phyloP scores from a whole-genome alignment of 352 stramenopile genomes.

The Globisporangium heterothallicum region DNA sequence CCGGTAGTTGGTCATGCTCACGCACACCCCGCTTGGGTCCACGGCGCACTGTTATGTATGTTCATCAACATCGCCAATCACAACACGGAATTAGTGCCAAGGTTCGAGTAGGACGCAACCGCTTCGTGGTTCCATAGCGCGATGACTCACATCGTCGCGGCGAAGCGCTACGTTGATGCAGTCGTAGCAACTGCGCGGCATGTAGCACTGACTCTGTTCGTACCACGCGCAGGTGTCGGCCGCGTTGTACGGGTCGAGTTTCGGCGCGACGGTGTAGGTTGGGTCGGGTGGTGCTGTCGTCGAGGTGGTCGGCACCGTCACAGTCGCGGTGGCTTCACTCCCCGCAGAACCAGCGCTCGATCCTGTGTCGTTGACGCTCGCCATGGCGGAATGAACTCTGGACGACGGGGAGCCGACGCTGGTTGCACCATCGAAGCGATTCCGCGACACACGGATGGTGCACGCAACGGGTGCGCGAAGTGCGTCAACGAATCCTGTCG shows the following conservation, averaged over 20 bases:
- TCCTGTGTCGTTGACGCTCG: background rate
- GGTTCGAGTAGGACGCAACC: too few relatives aligned
- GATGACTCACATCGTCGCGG: background rate
- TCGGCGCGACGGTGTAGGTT: conserved; percentile 7
- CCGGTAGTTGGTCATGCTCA: conserved; percentile 6
- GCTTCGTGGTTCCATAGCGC: too few relatives aligned
- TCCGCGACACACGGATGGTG: too few relatives aligned
- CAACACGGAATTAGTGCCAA: too few relatives aligned
- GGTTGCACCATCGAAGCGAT: background rate
- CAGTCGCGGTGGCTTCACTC: too few relatives aligned
- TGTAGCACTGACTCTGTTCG: conserved; percentile 6
- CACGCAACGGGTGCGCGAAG: background rate
- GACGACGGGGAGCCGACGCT: background rate
- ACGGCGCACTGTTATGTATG: conserved; percentile 8
- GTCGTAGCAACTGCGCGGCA: conserved; percentile 16
- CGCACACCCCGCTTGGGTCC: conserved; percentile 11
- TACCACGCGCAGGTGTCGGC: conserved; percentile 15
- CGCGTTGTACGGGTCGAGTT: conserved; percentile 4
- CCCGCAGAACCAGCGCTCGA: too few relatives aligned
- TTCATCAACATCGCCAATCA: background rate
- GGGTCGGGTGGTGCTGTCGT: background rate
- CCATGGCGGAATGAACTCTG: background rate
- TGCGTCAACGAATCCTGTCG: background rate
- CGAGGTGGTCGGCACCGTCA: background rate
- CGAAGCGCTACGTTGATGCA: conserved; percentile 13